A percentile compares a stretch with the other conserved stretches of the same genome.
phyloP scores from a whole-genome alignment of 345 rosid species.

The Pseudoturritis turrita region DNA sequence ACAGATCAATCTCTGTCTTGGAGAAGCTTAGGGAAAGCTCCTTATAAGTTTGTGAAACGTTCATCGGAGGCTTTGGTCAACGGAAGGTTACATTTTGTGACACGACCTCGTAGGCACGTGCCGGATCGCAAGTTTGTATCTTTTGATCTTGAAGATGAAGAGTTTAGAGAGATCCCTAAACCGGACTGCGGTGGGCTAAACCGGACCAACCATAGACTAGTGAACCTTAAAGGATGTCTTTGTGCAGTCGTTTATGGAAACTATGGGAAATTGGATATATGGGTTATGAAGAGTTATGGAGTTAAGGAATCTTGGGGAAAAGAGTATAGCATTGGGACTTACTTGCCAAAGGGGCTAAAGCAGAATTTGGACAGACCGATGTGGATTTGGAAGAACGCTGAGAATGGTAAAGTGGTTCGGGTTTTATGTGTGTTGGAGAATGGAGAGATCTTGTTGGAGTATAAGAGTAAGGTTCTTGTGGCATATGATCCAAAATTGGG shows the following conservation, averaged over 20 bases:
- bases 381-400: slow-evolving; percentile 50
- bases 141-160: slow-evolving; percentile 68
- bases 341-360: slow-evolving; percentile 69
- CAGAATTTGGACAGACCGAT: slow-evolving; percentile 42
- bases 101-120: slow-evolving; percentile 49
- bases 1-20: slow-evolving; percentile 33
- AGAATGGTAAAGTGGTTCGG: slow-evolving; percentile 45
- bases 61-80: slow-evolving; percentile 64
- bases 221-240: slow-evolving; percentile 53
- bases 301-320: slow-evolving; percentile 72
- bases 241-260: slow-evolving; percentile 63
- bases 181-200: slow-evolving; percentile 68
- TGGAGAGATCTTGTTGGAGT: slow-evolving; percentile 81
- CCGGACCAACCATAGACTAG: slow-evolving; percentile 55
- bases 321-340: slow-evolving; percentile 56
- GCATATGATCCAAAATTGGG: slow-evolving; percentile 58
- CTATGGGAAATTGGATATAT: slow-evolving; percentile 72
- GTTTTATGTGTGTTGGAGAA: slow-evolving; percentile 55
- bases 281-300: slow-evolving; percentile 76
- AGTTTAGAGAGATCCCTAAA: slow-evolving; percentile 65
- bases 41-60: slow-evolving; percentile 50
- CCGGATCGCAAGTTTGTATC: slow-evolving; percentile 66
- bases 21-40: slow-evolving; percentile 69
- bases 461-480: slow-evolving; percentile 62
- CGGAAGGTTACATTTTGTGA: slow-evolving; percentile 83